Evolutionary conservation across 768 basidiomycete species (phyloP).

Genomic region (Suillus plorans): DNA sequence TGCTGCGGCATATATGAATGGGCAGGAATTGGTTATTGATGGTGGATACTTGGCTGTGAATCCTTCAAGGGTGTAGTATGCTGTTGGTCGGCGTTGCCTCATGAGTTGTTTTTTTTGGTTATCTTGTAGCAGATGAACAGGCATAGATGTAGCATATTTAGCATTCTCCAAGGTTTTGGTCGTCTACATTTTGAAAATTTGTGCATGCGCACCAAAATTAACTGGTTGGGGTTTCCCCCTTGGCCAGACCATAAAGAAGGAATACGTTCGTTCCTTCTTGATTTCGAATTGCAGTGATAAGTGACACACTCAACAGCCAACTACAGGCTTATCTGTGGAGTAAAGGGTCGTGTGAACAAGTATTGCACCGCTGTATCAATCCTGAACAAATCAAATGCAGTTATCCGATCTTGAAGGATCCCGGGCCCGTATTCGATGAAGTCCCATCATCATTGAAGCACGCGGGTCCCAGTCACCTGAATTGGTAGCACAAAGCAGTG

Average conservation of each 20-base stretch:
- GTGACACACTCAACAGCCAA: not conserved
- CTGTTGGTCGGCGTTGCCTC: not conserved
- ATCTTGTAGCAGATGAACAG: not conserved
- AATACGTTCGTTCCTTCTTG: not conserved
- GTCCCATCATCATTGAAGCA: not conserved
- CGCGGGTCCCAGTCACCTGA: not conserved
- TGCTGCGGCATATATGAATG: slow-evolving; percentile 73
- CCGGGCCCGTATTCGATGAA: not conserved
- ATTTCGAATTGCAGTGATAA: slow-evolving; percentile 10
- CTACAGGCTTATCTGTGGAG: not conserved
- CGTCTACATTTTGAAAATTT: not conserved
- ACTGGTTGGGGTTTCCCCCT: not conserved
- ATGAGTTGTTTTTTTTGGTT: not conserved
- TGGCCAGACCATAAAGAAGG: not conserved
- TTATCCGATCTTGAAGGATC: not conserved
- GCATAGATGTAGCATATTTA: not conserved
- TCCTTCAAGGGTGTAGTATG: slow-evolving; percentile 46
- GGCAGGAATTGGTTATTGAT: slow-evolving; percentile 77
- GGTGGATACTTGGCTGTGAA: slow-evolving; percentile 77
- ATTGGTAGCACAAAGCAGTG: not conserved
- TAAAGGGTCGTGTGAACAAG: not conserved
- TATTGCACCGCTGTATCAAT: not conserved
- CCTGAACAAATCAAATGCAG: not conserved
- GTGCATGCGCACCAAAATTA: not conserved
- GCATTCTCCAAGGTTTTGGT: not conserved